A percentile compares a stretch with the other conserved stretches of the same genome.
Evolutionary conservation across 768 basidiomycete species (phyloP).

Genomic region (Xerocomellus amylosporus): DNA sequence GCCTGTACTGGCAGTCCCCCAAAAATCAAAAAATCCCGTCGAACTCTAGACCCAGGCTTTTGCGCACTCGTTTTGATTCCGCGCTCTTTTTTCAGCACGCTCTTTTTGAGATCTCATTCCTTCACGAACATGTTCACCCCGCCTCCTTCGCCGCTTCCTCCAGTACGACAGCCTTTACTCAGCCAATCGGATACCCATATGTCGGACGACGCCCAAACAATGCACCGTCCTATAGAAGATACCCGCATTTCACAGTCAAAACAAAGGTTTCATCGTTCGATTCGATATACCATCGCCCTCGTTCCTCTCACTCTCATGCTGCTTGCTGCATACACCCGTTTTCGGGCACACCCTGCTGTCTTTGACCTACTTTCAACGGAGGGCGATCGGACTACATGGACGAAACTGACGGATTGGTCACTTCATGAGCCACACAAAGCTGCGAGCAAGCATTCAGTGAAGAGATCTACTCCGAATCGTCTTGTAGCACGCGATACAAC

Average conservation of each 20-base stretch:
- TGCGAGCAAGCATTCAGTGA: background rate
- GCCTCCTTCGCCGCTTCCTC: conserved; percentile 40
- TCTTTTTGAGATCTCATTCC: conserved; percentile 20
- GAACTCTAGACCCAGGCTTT: conserved; percentile 1
- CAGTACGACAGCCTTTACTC: conserved; percentile 7
- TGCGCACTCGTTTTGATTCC: conserved; percentile 11
- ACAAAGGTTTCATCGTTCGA: conserved; percentile 38
- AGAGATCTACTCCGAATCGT: conserved; percentile 7
- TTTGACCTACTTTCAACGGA: conserved; percentile 40
- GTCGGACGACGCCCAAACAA: conserved; percentile 5
- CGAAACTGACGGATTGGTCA: conserved; percentile 35
- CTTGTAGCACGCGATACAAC: conserved; percentile 8
- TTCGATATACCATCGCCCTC: conserved; percentile 50
- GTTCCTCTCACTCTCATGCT: conserved; percentile 56
- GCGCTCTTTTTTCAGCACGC: conserved; percentile 31
- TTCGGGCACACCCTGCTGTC: conserved; percentile 45
- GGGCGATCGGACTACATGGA: conserved; percentile 28
- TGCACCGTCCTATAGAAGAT: background rate
- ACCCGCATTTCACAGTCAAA: conserved; percentile 18
- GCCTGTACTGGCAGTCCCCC: background rate
- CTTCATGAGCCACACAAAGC: conserved; percentile 43
- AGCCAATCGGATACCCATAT: background rate
- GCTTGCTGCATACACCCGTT: conserved; percentile 53
- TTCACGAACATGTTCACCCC: conserved; percentile 39
- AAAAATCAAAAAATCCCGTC: background rate